Conservation (phyloP, 768 basidiomycete species). For the Phlegmacium glaucopus region DNA sequence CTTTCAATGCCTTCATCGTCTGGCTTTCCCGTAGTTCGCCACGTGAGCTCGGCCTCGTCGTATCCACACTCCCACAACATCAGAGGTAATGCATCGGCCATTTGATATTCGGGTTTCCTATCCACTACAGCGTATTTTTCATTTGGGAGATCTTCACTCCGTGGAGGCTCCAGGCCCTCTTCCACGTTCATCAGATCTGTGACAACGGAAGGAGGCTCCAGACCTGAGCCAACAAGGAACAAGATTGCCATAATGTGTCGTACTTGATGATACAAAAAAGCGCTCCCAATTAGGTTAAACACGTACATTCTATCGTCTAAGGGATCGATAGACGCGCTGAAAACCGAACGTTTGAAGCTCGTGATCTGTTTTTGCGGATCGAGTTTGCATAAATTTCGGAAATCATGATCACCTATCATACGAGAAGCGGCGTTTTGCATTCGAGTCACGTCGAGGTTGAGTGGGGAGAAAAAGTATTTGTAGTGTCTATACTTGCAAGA, state of each 20-base stretch:
- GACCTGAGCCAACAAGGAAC: conserved; percentile 80
- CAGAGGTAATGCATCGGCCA: conserved; percentile 90
- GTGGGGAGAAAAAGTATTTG: conserved; percentile 91
- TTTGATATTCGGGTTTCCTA: conserved; percentile 85
- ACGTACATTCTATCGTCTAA: conserved; percentile 51
- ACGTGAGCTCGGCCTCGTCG: conserved; percentile 58
- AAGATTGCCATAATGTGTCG: conserved; percentile 91
- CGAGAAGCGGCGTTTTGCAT: conserved; percentile 75
- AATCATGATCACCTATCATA: conserved; percentile 89
- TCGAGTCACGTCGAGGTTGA: conserved; percentile 59
- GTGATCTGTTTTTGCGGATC: conserved; percentile 91
- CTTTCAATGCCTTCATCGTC: conserved; percentile 27
- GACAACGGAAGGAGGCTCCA: conserved; percentile 73
- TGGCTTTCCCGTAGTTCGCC: conserved; percentile 55
- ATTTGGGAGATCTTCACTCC: conserved; percentile 23
- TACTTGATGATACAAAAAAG: conserved; percentile 95
- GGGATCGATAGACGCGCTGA: conserved; percentile 59
- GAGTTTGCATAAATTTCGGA: conserved; percentile 92
- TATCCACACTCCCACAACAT: conserved; percentile 91
- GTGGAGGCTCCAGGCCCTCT: conserved; percentile 35
- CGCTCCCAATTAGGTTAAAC: conserved; percentile 81
- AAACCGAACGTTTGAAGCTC: conserved; percentile 66
- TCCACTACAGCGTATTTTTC: conserved; percentile 44
- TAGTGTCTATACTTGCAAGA: conserved; percentile 88
- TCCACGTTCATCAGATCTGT: conserved; percentile 71